Percentiles rank a stretch among this genome's conserved stretches.
phyloP scores from a whole-genome alignment of 1,284 basidiomycete species.

The Fomitopsis schrenkii region DNA sequence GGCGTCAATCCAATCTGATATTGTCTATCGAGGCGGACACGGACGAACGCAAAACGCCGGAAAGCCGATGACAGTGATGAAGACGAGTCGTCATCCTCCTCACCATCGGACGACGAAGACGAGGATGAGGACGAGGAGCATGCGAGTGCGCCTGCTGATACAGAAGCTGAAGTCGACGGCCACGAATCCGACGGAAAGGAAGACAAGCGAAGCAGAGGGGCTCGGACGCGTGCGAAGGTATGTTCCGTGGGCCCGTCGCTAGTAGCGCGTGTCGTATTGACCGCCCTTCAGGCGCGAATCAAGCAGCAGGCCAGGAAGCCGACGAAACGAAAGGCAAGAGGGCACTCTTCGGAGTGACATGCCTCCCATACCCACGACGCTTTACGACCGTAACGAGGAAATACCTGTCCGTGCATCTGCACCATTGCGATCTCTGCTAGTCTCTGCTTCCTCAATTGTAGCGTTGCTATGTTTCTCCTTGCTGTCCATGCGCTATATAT shows the following conservation, averaged over 20 bases:
- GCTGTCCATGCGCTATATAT: conserved; percentile 11
- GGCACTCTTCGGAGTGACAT: conserved; percentile 14
- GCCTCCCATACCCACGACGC: neutral
- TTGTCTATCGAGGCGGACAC: conserved; percentile 19
- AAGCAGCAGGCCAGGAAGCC: conserved; percentile 15
- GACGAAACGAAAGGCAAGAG: conserved; percentile 15
- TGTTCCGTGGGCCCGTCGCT: neutral
- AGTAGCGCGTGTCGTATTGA: neutral
- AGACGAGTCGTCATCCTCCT: conserved; percentile 13
- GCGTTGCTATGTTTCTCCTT: conserved; percentile 14
- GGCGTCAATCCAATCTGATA: neutral
- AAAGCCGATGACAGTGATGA: conserved; percentile 33
- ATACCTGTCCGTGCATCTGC: neutral
- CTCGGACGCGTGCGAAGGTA: conserved; percentile 43
- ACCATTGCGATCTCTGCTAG: neutral
- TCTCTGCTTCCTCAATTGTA: neutral
- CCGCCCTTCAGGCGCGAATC: neutral
- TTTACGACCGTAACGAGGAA: neutral
- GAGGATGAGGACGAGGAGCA: conserved; percentile 21
- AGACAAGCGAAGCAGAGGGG: conserved; percentile 34
- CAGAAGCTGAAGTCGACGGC: conserved; percentile 22
- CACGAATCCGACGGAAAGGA: conserved; percentile 28
- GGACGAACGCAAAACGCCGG: conserved; percentile 28
- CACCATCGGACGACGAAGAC: conserved; percentile 24
- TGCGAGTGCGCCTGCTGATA: conserved; percentile 18